Evolutionary conservation across 495 filamentous ascomycete species (phyloP), one percentile per base, ranked within the genome.

Genomic region (Lindgomyces ingoldianus): DNA sequence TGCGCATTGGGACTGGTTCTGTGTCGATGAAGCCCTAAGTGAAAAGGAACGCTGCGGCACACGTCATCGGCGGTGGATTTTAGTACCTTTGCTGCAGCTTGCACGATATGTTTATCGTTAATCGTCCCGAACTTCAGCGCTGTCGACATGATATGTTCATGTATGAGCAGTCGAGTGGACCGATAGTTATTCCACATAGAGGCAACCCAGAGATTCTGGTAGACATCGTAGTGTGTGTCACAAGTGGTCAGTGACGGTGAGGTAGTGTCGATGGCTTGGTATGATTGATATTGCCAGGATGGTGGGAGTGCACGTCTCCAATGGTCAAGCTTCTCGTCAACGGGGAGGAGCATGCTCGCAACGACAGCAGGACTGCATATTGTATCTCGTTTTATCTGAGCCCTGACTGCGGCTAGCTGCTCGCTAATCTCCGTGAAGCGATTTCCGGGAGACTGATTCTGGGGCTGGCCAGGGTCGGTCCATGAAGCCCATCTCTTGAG

Each of bases 101-200:
- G 46, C 2, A 49, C 21, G 21, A 22, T 22, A 25, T 25, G 9
- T 19, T 22, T 49, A 4, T 49, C 46, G 22, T 9, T 25, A 4
- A 25, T 3, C 27, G 46, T 4, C 16, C 46, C 46, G n/a, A 8
- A 49, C n/a, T 49, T 49, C 21, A 49, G 18, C 8, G n/a, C 16
- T 22, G 21, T 49, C 21, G 46, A 49, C 46, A 49, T 22, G 3
- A 49, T 49, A 25, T 49, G 46, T 25, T 49, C 46, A 22, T 49
- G 18, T 49, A 49, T 19, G 4, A 49, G n/a, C 16, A 49, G 18
- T 8, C 46, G 46, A 11, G 46, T 24, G 12, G 46, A 1, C 27
- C 46, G 46, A 25, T 49, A 49, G 46, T 25, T 49, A 25, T 49
- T 49, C 46, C 46, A 49, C 22, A 22, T 4, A 10, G 46, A 49